A percentile compares a stretch with the other conserved stretches of the same genome.
Conservation (phyloP, 208 protist genomes). For the Naegleria fowleri region DNA sequence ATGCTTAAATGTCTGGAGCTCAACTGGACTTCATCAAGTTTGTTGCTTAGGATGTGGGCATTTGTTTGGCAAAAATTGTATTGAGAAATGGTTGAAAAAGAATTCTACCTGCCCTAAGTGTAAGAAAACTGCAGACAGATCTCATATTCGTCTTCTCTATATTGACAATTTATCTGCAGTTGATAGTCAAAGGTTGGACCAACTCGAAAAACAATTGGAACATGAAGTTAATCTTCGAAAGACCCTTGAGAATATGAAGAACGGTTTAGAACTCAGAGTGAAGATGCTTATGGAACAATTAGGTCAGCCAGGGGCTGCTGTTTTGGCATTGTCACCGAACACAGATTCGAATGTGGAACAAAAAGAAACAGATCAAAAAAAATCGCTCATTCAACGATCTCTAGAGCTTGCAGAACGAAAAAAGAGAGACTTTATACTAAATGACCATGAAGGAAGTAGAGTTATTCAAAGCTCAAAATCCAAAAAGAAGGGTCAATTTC, state of each 20-base stretch:
- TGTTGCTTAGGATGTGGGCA: neutral
- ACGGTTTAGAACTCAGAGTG: neutral
- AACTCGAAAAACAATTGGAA: neutral
- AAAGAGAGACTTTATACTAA: neutral
- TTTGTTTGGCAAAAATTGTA: slow-evolving; percentile 19
- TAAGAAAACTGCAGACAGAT: neutral
- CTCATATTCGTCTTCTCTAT: neutral
- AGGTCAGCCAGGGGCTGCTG: neutral
- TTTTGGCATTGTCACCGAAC: neutral
- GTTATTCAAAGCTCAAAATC: neutral
- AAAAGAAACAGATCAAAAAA: neutral
- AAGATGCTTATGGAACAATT: neutral
- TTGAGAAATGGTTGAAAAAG: slow-evolving; percentile 16
- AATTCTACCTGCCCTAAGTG: neutral
- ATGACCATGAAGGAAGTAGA: neutral
- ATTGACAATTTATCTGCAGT: neutral
- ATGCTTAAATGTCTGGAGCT: neutral
- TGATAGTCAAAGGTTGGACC: neutral
- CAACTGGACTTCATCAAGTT: neutral
- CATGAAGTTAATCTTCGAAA: neutral
- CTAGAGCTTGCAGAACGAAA: neutral
- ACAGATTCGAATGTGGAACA: neutral
- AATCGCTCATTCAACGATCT: neutral
- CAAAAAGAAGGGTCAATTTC: neutral
- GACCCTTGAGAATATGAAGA: neutral